Evolutionary conservation across 2,329 filamentous ascomycete species (phyloP), one percentile per base, ranked within the genome.

Genomic region (Lasiodiplodia sp.): DNA sequence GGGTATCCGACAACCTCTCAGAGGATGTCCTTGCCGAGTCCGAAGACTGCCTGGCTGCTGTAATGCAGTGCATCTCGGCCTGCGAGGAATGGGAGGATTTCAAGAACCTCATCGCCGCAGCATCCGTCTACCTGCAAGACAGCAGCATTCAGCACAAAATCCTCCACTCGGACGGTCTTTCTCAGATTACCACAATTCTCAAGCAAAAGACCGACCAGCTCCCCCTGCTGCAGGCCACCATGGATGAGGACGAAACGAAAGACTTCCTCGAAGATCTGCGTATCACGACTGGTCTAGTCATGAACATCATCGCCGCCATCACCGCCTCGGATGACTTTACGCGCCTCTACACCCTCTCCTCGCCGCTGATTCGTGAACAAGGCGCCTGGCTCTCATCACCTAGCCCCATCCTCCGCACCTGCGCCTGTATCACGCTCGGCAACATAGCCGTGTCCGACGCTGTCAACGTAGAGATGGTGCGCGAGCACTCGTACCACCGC

Each of bases 371-470:
- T 11, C 72, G 75, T 47, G 75, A 73, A 38, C 67, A 68, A 40
- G 58, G 55, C 44, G 31, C 51, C 8, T 69, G 68, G 68, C 44
- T 69, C 8, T 23, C 34, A 7, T 44, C 68, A 68, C 57, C 66
- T 67, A 52, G 71, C 71, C 4, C 78, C 75, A 49, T 77, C 74
- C 6, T 75, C 72, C 1, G 76, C 12, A 70, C 79, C 44, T 79
- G 75, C 53, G 73, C 75, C 38, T 80, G 77, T 65, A 75, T 80
- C 49, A 76, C 79, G 56, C 75, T 80, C n/a, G 79, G 78, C 4
- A 80, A 80, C 53, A 68, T 80, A 34, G 78, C 78, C 6, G 78
- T 78, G 66, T 77, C 77, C 2, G 78, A 80, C 53, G 68, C 75
- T 60, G 72, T 74, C 2, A 79, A 75, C 62, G 76, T 75, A 18